These are phyloP conservation scores for Tubosaeta sp. DNA, from an alignment of 768 basidiomycete genomes.

Conservation along the genomic window DNA sequence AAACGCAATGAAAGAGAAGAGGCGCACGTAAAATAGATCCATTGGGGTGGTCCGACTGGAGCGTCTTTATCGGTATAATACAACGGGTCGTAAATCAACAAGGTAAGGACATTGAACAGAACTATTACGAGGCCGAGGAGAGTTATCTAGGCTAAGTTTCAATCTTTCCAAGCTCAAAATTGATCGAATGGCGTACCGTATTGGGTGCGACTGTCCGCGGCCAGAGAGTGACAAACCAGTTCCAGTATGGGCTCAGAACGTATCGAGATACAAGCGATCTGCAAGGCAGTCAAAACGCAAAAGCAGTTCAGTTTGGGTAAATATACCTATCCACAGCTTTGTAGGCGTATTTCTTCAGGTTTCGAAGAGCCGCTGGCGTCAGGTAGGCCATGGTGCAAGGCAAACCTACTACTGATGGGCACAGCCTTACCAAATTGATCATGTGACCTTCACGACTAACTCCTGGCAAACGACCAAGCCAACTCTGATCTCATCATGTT, in stretches of 20 bases:
- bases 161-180: not conserved
- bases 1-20: no score
- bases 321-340: slow-evolving; percentile 77
- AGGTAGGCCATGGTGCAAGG: slow-evolving; percentile 54
- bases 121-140: slow-evolving; percentile 84
- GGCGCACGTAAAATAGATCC: slow-evolving; percentile 87
- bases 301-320: not conserved
- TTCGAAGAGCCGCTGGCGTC: slow-evolving; percentile 60
- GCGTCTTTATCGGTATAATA: slow-evolving; percentile 69
- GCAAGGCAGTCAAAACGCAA: slow-evolving; percentile 3
- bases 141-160: slow-evolving; percentile 55
- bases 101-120: slow-evolving; percentile 75
- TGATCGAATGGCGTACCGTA: slow-evolving; percentile 52
- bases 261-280: slow-evolving; percentile 77
- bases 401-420: no score
- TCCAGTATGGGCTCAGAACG: slow-evolving; percentile 85
- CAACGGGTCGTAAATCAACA: slow-evolving; percentile 79
- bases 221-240: slow-evolving; percentile 88
- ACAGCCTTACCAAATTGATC: no score
- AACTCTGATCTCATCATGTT: no score
- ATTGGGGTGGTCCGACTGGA: slow-evolving; percentile 60
- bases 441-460: not conserved
- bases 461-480: no score
- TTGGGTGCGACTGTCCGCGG: slow-evolving; percentile 89
- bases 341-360: slow-evolving; percentile 75